Evolutionary conservation across 2,329 filamentous ascomycete species (phyloP).

Genomic region (Arthrobotrys iridis): DNA sequence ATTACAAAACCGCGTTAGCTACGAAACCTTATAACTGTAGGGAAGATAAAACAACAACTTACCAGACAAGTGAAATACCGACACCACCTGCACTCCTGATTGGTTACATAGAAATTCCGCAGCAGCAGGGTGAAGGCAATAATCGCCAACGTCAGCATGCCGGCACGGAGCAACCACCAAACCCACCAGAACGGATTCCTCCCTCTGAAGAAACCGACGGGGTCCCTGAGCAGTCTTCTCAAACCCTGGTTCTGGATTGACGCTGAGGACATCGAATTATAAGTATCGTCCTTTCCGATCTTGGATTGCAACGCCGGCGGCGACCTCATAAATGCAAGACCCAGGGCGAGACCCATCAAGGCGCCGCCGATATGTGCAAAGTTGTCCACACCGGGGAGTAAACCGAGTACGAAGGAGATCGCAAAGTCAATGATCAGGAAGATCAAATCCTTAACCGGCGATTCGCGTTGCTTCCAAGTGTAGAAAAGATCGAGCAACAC

Average conservation of each 20-base stretch:
- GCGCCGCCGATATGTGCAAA: conserved; percentile 98
- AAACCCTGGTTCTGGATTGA: conserved; percentile 59
- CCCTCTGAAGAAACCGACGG: conserved; percentile 85
- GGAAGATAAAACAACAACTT: conserved; percentile 63
- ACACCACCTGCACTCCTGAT: conserved; percentile 85
- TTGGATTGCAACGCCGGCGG: conserved; percentile 80
- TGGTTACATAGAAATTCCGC: conserved; percentile 87
- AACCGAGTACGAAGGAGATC: conserved; percentile 89
- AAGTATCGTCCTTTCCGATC: conserved; percentile 76
- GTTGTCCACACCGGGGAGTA: conserved; percentile 93
- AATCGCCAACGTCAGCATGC: conserved; percentile 79
- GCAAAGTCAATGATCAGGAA: conserved; percentile 86
- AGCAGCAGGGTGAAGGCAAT: conserved; percentile 86
- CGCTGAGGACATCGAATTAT: conserved; percentile 72
- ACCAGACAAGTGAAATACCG: conserved; percentile 94
- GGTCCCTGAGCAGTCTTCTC: conserved; percentile 68
- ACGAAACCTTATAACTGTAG: conserved; percentile 5
- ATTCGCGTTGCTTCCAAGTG: conserved; percentile 82
- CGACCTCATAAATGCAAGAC: conserved; percentile 86
- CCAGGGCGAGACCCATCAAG: conserved; percentile 86
- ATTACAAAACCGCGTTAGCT: conserved; percentile 1
- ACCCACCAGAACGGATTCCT: conserved; percentile 95
- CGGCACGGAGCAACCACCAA: conserved; percentile 90
- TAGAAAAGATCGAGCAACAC: conserved; percentile 90
- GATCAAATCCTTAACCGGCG: conserved; percentile 82